These are phyloP conservation scores for Astrothelium subdiscretum DNA, from an alignment of 495 filamentous ascomycete genomes.

Conservation along the genomic window DNA sequence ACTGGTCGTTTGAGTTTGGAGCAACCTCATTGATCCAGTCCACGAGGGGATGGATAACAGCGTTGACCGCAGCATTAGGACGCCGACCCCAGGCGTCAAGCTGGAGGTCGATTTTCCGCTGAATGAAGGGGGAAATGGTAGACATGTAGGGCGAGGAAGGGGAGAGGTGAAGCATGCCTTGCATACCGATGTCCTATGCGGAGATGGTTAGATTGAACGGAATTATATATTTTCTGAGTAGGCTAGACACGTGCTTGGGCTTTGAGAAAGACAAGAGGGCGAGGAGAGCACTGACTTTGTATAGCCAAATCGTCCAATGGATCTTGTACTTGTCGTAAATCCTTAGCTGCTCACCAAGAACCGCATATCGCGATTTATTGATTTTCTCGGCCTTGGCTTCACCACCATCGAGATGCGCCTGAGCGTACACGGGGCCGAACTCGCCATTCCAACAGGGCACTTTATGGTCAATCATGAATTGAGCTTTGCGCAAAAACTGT, in stretches of 20 bases:
- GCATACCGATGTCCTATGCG: conserved; percentile 40
- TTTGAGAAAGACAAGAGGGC: not conserved
- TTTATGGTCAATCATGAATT: conserved; percentile 43
- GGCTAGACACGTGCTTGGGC: no score
- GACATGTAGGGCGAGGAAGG: conserved; percentile 39
- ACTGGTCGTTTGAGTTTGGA: conserved; percentile 34
- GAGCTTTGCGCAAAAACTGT: conserved; percentile 43
- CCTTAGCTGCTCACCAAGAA: conserved; percentile 44
- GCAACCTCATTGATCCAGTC: conserved; percentile 33
- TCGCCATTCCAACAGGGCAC: conserved; percentile 57
- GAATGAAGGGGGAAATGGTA: conserved; percentile 39
- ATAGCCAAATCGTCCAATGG: conserved; percentile 53
- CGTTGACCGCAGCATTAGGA: conserved; percentile 28
- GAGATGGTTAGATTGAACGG: not conserved
- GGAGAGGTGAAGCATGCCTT: conserved; percentile 48
- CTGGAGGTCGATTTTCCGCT: conserved; percentile 41
- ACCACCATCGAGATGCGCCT: conserved; percentile 22
- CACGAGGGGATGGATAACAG: conserved; percentile 28
- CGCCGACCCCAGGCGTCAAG: conserved; percentile 46
- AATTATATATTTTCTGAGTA: no score
- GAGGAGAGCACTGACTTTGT: conserved; percentile 29
- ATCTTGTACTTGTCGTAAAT: conserved; percentile 47
- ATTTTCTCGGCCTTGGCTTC: conserved; percentile 30
- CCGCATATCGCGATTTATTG: conserved; percentile 41
- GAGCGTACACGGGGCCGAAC: conserved; percentile 52